A percentile compares a stretch with the other conserved stretches of the same genome.
Conservation (phyloP, 2,329 filamentous ascomycete genomes). For the Penicillium glabrum region DNA sequence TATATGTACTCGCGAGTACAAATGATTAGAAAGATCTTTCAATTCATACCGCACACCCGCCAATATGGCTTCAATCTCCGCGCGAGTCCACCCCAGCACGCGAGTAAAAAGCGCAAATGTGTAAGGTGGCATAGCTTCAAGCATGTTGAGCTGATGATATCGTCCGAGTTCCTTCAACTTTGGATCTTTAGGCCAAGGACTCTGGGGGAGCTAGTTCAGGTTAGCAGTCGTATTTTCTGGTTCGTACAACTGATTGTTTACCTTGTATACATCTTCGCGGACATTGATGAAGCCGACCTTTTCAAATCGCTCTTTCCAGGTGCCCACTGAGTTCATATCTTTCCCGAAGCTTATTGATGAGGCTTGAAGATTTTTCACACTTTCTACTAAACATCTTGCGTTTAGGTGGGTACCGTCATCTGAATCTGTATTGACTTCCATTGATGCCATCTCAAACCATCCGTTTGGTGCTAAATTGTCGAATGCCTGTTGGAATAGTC, state of each 20-base stretch:
- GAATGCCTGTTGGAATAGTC: conserved; percentile 9
- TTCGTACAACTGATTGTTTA: conserved; percentile 4
- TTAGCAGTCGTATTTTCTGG: conserved; percentile 7
- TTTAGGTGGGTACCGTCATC: conserved; percentile 32
- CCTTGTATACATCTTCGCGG: conserved; percentile 47
- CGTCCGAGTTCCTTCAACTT: conserved; percentile 16
- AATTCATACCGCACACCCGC: conserved; percentile 41
- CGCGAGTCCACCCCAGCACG: conserved; percentile 37
- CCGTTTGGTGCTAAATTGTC: conserved; percentile 29
- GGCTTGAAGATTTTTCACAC: conserved; percentile 29
- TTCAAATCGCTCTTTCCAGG: conserved; percentile 45
- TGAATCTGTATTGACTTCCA: conserved; percentile 37
- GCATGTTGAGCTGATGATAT: conserved; percentile 33
- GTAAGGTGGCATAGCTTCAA: conserved; percentile 36
- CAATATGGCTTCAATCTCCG: conserved; percentile 40
- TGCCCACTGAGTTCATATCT: conserved; percentile 29
- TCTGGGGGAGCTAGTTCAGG: conserved; percentile 8
- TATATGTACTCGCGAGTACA: conserved; percentile 34
- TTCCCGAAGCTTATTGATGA: conserved; percentile 35
- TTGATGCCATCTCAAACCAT: conserved; percentile 32
- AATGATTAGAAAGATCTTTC: conserved; percentile 36
- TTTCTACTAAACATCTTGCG: conserved; percentile 24
- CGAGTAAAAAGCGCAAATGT: conserved; percentile 40
- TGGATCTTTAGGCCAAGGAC: conserved; percentile 13
- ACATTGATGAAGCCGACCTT: conserved; percentile 58